Percentiles rank a stretch among this genome's conserved stretches.
phyloP scores from a whole-genome alignment of 768 basidiomycete species.

The Auriscalpium microsporum region DNA sequence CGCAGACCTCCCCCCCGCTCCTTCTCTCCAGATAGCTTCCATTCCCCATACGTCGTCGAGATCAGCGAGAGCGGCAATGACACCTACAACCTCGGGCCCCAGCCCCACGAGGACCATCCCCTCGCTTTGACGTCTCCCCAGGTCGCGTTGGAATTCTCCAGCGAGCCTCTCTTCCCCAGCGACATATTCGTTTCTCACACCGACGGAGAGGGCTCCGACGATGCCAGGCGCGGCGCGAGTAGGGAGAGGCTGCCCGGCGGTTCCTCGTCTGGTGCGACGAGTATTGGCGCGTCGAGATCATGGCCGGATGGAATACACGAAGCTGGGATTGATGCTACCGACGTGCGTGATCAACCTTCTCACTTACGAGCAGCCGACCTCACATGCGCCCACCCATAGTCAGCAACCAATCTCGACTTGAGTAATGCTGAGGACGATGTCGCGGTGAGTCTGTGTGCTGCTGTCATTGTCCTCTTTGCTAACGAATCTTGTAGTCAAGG shows the following conservation, averaged over 20 bases:
- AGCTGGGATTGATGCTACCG: background rate
- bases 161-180: conserved; percentile 6
- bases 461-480: background rate
- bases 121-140: background rate
- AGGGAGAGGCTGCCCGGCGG: background rate
- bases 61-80: conserved; percentile 1
- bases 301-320: background rate
- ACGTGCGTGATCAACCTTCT: background rate
- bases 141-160: conserved; percentile 3
- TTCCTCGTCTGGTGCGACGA: background rate
- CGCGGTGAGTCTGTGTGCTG: background rate
- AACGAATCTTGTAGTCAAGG: background rate
- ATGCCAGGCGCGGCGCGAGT: background rate
- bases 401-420: background rate
- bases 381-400: background rate
- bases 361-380: background rate
- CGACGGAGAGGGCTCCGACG: background rate
- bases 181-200: background rate
- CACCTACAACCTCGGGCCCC: background rate
- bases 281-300: background rate
- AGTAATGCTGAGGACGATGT: background rate
- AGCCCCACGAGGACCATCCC: background rate
- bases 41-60: conserved; percentile 6
- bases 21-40: background rate
- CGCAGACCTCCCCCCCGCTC: background rate